These are phyloP conservation scores for Mrakia hoshinonis DNA, from an alignment of 768 basidiomycete genomes.

Conservation along the genomic window DNA sequence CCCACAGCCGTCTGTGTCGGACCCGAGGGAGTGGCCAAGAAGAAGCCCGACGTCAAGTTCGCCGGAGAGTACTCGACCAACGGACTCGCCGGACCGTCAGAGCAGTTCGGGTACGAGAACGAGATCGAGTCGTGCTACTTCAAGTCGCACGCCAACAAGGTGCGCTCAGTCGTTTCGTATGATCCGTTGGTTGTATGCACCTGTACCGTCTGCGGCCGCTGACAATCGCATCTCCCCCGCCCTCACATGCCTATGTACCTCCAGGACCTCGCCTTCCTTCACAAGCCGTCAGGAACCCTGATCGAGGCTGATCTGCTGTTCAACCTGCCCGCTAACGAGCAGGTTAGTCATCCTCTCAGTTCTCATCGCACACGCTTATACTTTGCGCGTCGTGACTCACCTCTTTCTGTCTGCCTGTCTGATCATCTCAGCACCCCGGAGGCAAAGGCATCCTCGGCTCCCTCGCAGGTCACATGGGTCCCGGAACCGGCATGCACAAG, in stretches of 20 bases:
- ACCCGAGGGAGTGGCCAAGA: constrained; percentile 49
- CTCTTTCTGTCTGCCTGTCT: not conserved
- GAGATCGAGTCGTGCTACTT: constrained; percentile 36
- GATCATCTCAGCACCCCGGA: not conserved
- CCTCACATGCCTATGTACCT: too few species aligned
- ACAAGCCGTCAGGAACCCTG: constrained; percentile 59
- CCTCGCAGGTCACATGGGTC: constrained; percentile 31
- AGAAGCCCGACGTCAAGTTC: constrained; percentile 48
- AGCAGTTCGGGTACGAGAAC: constrained; percentile 62
- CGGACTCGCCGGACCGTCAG: constrained; percentile 17
- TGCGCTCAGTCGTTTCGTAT: constrained; percentile 4
- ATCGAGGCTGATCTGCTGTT: constrained; percentile 74
- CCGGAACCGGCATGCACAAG: constrained; percentile 36
- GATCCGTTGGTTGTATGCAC: too few species aligned
- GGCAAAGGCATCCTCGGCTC: not conserved
- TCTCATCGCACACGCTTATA: not conserved
- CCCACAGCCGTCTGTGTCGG: constrained; percentile 49
- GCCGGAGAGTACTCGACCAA: constrained; percentile 48
- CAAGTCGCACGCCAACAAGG: constrained; percentile 14
- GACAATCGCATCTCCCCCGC: too few species aligned
- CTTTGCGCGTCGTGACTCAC: not conserved
- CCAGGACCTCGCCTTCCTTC: constrained; percentile 73
- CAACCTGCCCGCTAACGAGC: constrained; percentile 71
- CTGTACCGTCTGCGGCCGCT: too few species aligned
- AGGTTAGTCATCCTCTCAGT: constrained; percentile 39